Evolutionary conservation across 441 rosid species (phyloP).

Genomic region (Hypseocharis bilobata): DNA sequence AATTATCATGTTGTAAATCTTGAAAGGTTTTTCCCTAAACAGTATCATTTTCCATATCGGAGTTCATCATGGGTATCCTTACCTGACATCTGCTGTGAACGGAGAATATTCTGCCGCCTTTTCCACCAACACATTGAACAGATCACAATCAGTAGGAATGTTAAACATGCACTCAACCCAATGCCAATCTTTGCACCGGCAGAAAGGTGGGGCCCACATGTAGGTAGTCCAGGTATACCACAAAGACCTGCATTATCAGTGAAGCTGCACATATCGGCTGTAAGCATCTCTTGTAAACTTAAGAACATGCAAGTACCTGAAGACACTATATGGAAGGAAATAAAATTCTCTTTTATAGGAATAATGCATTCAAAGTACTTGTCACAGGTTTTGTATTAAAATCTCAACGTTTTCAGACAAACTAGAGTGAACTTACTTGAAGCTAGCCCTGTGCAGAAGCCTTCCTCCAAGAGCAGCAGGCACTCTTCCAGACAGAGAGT

Average conservation of each 20-base stretch:
- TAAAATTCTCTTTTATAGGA: too few relatives aligned
- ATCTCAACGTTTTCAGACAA: neutral
- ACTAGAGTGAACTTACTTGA: constrained; percentile 51
- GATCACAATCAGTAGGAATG: constrained; percentile 45
- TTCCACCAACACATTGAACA: constrained; percentile 73
- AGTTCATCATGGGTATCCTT: constrained; percentile 17
- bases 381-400: too few relatives aligned
- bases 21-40: too few relatives aligned
- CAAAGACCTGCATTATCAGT: constrained; percentile 91
- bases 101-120: constrained; percentile 77
- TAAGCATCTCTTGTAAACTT: constrained; percentile 13
- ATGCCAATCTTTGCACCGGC: constrained; percentile 74
- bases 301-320: neutral
- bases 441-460: constrained; percentile 85
- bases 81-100: constrained; percentile 79
- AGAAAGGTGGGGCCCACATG: constrained; percentile 71
- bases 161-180: constrained; percentile 45
- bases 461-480: constrained; percentile 89
- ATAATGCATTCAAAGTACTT: too few relatives aligned
- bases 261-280: constrained; percentile 44
- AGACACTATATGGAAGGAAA: too few relatives aligned
- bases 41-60: neutral
- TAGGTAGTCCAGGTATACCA: constrained; percentile 82
- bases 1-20: too few relatives aligned
- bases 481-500: constrained; percentile 77